Evolutionary conservation across 495 filamentous ascomycete species (phyloP).

Genomic region (Hypomontagnella submonticulosa): DNA sequence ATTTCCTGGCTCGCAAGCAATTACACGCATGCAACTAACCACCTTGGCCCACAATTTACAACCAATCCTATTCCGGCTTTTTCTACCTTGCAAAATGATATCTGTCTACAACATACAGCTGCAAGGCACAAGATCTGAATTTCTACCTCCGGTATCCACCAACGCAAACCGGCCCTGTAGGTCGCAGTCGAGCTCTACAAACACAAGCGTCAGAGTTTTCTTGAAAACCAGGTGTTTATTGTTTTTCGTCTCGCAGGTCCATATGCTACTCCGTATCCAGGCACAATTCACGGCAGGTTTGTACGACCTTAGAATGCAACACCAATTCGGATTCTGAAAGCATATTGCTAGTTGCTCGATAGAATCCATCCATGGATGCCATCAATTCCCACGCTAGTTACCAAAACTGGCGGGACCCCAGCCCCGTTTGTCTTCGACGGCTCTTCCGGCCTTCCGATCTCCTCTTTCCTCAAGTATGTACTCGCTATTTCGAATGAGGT

Average conservation of each 20-base stretch:
- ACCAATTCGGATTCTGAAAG: not conserved
- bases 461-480: not conserved
- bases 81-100: conserved; percentile 2
- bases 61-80: conserved; percentile 7
- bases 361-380: conserved; percentile 8
- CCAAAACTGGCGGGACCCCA: conserved; percentile 22
- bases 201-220: conserved; percentile 13
- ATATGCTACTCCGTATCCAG: conserved; percentile 1
- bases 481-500: not conserved
- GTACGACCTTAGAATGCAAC: conserved; percentile 14
- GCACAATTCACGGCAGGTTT: conserved; percentile 9
- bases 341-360: no score
- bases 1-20: conserved; percentile 27
- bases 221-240: conserved; percentile 16
- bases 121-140: conserved; percentile 40
- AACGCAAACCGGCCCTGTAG: not conserved
- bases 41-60: conserved; percentile 22
- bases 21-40: conserved; percentile 41
- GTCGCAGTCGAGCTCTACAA: conserved; percentile 10
- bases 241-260: conserved; percentile 10
- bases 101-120: conserved; percentile 23
- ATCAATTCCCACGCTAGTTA: conserved; percentile 17
- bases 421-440: conserved; percentile 32
- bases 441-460: conserved; percentile 38
- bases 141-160: conserved; percentile 12